Evolutionary conservation across 2,329 filamentous ascomycete genomes (phyloP).

Genomic region (Cercospora janseana): DNA sequence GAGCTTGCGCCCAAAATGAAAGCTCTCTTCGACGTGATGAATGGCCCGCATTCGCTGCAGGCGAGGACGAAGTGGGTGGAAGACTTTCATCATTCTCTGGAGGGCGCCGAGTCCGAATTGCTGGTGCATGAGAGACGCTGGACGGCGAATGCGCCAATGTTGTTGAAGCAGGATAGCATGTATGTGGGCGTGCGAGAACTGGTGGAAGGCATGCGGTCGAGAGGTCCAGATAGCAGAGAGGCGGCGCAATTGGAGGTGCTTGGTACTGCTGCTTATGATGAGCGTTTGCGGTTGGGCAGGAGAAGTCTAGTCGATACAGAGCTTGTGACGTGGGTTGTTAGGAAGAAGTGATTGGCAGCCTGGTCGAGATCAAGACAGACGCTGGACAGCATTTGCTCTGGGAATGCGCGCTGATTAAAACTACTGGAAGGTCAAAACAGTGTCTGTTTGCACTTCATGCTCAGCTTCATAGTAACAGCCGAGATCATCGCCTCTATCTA

Average conservation of each 20-base stretch:
- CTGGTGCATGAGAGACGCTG: background rate
- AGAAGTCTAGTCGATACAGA: background rate
- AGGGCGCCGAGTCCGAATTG: background rate
- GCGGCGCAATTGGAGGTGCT: background rate
- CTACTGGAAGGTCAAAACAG: too few species aligned
- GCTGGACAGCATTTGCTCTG: too few species aligned
- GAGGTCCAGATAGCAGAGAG: background rate
- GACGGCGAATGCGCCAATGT: background rate
- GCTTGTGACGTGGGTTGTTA: constrained; percentile 5
- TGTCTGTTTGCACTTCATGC: too few species aligned
- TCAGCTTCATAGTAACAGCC: too few species aligned
- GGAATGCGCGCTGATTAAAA: too few species aligned
- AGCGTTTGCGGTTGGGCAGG: background rate
- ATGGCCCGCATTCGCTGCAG: background rate
- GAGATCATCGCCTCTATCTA: background rate
- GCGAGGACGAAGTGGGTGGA: background rate
- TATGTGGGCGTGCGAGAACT: background rate
- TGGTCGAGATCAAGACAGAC: background rate
- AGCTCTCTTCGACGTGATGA: background rate
- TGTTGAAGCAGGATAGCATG: constrained; percentile 1
- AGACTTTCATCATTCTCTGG: background rate
- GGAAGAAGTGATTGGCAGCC: background rate
- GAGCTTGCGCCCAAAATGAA: background rate
- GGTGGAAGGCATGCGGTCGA: too few species aligned
- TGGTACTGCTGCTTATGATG: background rate